A percentile compares a stretch with the other conserved stretches of the same genome.
phyloP scores from a whole-genome alignment of 441 rosid genomes.

The Melastoma candidum region DNA sequence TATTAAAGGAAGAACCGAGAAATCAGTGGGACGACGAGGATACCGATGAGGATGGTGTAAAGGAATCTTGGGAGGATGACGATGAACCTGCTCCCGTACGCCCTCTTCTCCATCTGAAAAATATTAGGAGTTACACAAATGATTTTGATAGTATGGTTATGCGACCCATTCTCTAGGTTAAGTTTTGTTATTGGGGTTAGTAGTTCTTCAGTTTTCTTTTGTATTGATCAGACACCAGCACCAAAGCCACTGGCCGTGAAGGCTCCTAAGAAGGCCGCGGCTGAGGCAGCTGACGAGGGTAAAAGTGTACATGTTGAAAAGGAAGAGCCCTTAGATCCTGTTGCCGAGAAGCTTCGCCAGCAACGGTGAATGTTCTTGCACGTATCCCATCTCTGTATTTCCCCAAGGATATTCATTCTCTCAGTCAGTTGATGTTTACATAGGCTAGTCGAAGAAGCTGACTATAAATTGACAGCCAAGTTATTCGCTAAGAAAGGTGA shows the following conservation, averaged over 20 bases:
- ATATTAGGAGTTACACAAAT: no score
- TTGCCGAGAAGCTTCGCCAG: constrained; percentile 13
- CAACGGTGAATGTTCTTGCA: constrained; percentile 5
- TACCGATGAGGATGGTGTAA: constrained; percentile 63
- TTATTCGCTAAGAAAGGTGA: constrained; percentile 52
- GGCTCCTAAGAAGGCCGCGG: constrained; percentile 13
- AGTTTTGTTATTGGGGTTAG: no score
- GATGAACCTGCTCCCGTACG: constrained; percentile 74
- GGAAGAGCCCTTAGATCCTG: constrained; percentile 12
- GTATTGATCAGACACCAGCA: constrained; percentile 10
- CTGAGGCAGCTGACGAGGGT: constrained; percentile 12
- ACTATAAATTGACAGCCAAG: constrained; percentile 57
- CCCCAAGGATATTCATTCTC: background rate
- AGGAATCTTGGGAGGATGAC: constrained; percentile 98
- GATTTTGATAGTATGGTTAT: no score
- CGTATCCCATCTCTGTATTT: background rate
- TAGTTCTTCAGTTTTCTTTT: background rate
- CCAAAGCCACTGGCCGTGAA: constrained; percentile 10
- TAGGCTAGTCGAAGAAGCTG: constrained; percentile 96
- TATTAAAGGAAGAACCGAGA: constrained; percentile 37
- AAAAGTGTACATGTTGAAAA: constrained; percentile 10
- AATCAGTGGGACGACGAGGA: constrained; percentile 90
- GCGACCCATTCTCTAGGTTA: no score
- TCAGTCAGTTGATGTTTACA: background rate
- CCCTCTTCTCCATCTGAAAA: background rate